Base-by-base conservation (phyloP, 768 basidiomycete species). In the Mycena indigotica region DNA sequence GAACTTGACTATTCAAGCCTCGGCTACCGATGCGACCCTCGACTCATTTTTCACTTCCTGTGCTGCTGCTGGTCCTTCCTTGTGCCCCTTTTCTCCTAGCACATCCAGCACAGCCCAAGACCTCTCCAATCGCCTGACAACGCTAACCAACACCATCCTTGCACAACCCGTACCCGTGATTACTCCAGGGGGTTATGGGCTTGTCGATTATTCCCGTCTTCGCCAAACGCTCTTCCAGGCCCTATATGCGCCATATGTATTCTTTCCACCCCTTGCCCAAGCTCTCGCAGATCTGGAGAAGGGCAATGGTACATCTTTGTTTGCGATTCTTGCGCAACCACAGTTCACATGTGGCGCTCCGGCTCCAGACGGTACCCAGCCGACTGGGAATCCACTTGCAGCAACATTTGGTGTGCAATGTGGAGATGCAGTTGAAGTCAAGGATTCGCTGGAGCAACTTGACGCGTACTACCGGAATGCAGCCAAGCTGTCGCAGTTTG, bases 351-450 rank as follows among this genome's bases (percentile, higher is more conserved):
- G 35, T n/a, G 35, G 35, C 35, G 35, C 10, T 38, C 35, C 35
- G 35, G 35, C 10, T 10, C 12, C 10, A 10, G 35, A 38, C 35
- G 35, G n/a, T n/a, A 38, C 10, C 10, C 12, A 38, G 35, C 35
- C 35, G 35, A n/a, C n/a, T n/a, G n/a, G n/a, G n/a, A n/a, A n/a
- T n/a, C n/a, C n/a, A n/a, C 41, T 12, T 17, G 51, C 44, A 8
- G 30, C 59, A 0, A 35, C 29, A 3, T 5, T 32, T 2, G 66
- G 60, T 12, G 51, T 67, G 25, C 32, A 40, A 25, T 69, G 68
- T 44, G 60, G 65, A 26, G 68, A 69, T 24, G 67, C 46, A 17
- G 50, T 55, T 5, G 53, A 50, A 32, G 60, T 65, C 29, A 50
- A 41, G 8, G 62, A 58, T 23, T 64, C 64, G 1, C 4, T 64